A percentile compares a stretch with the other conserved stretches of the same genome.
Conservation (phyloP, 192 early-diverging fungal species). For the Funneliformis geosporum region DNA sequence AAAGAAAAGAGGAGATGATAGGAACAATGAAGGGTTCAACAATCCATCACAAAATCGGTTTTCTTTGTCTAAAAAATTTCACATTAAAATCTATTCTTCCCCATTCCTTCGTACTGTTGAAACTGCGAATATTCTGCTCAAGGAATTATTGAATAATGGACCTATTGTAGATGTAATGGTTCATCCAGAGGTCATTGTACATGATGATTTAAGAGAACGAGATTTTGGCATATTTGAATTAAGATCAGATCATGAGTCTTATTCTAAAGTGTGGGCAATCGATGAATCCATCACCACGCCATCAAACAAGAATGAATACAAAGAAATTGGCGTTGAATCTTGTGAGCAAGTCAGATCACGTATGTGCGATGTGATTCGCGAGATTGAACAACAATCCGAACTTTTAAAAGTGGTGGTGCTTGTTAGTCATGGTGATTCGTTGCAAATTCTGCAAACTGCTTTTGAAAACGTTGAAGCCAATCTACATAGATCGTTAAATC, state of each 20-base stretch:
- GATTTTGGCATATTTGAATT: constrained; percentile 52
- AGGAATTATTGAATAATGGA: constrained; percentile 17
- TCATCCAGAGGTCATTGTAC: constrained; percentile 22
- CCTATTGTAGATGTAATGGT: background rate
- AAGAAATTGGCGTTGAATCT: background rate
- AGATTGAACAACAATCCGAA: constrained; percentile 11
- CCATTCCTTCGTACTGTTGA: constrained; percentile 51
- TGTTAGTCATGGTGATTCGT: constrained; percentile 56
- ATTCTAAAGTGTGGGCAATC: background rate
- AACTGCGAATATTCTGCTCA: constrained; percentile 47
- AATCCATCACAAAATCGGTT: background rate
- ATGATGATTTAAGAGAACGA: constrained; percentile 44
- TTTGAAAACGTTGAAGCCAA: constrained; percentile 47
- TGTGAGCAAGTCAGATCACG: background rate
- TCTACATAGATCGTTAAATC: constrained; percentile 48
- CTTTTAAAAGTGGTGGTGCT: constrained; percentile 38
- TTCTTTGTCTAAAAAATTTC: background rate
- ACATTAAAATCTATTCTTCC: constrained; percentile 44
- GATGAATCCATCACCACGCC: background rate
- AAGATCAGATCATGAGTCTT: constrained; percentile 23
- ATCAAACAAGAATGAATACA: background rate
- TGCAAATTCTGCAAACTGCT: constrained; percentile 52
- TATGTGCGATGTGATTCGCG: background rate
- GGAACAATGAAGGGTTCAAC: background rate
- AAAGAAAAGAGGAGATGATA: background rate